Evolutionary conservation across 495 filamentous ascomycete species (phyloP).

Genomic region (Aspergillus olivimuriae): DNA sequence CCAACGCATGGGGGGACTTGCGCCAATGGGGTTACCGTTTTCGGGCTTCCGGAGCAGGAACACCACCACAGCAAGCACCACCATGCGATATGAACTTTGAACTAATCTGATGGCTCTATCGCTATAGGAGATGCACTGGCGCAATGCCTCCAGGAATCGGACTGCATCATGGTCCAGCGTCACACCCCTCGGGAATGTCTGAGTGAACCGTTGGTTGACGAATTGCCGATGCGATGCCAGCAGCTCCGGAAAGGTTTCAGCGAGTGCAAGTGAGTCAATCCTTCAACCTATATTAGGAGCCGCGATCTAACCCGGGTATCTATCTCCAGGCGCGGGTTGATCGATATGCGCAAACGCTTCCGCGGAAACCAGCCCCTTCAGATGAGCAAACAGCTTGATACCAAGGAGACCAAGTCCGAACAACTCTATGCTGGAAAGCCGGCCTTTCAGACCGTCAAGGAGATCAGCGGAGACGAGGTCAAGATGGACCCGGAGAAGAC

Average conservation of each 20-base stretch:
- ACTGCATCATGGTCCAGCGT: slow-evolving; percentile 89
- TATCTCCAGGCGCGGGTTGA: slow-evolving; percentile 62
- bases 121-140: slow-evolving; percentile 77
- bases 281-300: not conserved
- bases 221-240: slow-evolving; percentile 80
- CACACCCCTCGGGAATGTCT: slow-evolving; percentile 84
- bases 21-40: no score
- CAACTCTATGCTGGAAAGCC: slow-evolving; percentile 78
- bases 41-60: no score
- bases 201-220: slow-evolving; percentile 66
- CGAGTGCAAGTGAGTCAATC: slow-evolving; percentile 72
- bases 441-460: slow-evolving; percentile 54
- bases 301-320: slow-evolving; percentile 9
- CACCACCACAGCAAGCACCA: no score
- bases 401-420: slow-evolving; percentile 32
- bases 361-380: slow-evolving; percentile 86
- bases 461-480: slow-evolving; percentile 39
- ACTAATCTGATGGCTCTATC: not conserved
- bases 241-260: slow-evolving; percentile 88
- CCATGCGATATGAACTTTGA: no score
- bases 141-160: slow-evolving; percentile 87
- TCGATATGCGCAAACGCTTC: slow-evolving; percentile 99
- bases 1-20: no score
- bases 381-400: slow-evolving; percentile 54
- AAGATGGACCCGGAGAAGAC: slow-evolving; percentile 49